Evolutionary conservation across 495 filamentous ascomycete species (phyloP).

Genomic region (Xylaria bambusicola): DNA sequence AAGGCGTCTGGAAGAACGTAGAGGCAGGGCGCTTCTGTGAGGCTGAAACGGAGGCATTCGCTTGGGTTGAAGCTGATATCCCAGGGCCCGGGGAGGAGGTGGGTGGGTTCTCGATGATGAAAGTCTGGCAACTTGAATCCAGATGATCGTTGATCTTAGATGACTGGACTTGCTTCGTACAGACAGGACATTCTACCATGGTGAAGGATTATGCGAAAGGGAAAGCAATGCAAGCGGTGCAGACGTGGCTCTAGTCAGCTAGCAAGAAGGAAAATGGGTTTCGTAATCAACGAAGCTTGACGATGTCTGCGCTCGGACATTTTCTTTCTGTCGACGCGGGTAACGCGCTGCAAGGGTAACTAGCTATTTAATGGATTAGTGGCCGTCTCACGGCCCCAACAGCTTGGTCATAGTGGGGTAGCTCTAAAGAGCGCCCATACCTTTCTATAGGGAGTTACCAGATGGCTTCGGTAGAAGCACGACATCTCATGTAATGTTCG

Average conservation of each 20-base stretch:
- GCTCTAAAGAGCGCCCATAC: too few relatives aligned
- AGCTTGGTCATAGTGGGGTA: too few relatives aligned
- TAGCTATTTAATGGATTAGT: background rate
- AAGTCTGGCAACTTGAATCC: constrained; percentile 75
- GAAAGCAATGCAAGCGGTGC: background rate
- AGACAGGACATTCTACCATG: constrained; percentile 84
- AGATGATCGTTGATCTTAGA: constrained; percentile 87
- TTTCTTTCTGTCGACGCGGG: constrained; percentile 2
- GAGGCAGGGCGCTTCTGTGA: constrained; percentile 57
- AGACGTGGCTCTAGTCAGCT: background rate
- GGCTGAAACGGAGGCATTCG: constrained; percentile 48
- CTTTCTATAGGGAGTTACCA: too few relatives aligned
- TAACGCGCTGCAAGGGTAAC: constrained; percentile 10
- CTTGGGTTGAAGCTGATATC: constrained; percentile 33
- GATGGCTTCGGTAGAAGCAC: too few relatives aligned
- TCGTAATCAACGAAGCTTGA: background rate
- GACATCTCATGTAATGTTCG: too few relatives aligned
- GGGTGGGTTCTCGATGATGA: constrained; percentile 49
- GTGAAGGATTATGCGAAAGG: constrained; percentile 37
- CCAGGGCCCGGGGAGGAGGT: constrained; percentile 22
- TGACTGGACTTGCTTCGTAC: constrained; percentile 71
- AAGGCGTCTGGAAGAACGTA: constrained; percentile 77
- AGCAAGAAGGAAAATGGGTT: background rate
- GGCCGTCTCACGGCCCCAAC: constrained; percentile 3
- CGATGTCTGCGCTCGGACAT: background rate